phyloP scores from a whole-genome alignment of 202 grass and related monocot species.

The Sporobolus alterniflorus region DNA sequence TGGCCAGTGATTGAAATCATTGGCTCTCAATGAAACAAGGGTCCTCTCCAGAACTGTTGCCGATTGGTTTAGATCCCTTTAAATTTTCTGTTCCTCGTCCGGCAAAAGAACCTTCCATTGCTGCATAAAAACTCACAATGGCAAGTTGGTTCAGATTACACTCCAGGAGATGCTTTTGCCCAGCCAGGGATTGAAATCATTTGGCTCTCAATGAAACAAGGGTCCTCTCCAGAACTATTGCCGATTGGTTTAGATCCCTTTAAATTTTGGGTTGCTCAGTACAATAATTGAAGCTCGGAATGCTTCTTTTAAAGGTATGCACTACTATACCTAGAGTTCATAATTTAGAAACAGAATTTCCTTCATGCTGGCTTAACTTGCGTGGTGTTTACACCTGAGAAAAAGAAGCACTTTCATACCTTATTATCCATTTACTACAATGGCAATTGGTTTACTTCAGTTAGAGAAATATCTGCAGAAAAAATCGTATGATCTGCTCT shows the following conservation, averaged over 20 bases:
- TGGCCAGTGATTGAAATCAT: conserved; percentile 86
- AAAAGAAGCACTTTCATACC: conserved; percentile 1
- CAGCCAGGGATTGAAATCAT: conserved; percentile 92
- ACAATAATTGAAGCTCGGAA: conserved; percentile 5
- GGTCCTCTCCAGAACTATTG: conserved; percentile 78
- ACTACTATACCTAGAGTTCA: conserved; percentile 3
- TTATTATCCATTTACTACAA: not conserved
- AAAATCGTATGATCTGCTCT: not conserved
- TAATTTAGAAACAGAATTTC: not conserved
- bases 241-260: conserved; percentile 63
- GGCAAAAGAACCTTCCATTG: too few relatives aligned
- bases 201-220: conserved; percentile 90
- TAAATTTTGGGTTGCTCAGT: conserved; percentile 21
- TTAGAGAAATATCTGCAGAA: conserved; percentile 25
- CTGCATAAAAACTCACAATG: too few relatives aligned
- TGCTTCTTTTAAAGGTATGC: conserved; percentile 38
- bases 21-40: conserved; percentile 88
- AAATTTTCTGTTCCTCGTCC: too few relatives aligned
- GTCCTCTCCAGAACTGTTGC: conserved; percentile 79
- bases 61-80: conserved; percentile 60
- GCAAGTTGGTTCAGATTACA: conserved; percentile 82
- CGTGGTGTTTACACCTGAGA: not conserved
- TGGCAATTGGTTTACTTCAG: conserved; percentile 18
- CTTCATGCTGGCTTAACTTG: not conserved
- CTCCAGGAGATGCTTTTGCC: conserved; percentile 85